phyloP scores from a whole-genome alignment of 805 yeast genomes.

The Soucietia sequanensis region DNA sequence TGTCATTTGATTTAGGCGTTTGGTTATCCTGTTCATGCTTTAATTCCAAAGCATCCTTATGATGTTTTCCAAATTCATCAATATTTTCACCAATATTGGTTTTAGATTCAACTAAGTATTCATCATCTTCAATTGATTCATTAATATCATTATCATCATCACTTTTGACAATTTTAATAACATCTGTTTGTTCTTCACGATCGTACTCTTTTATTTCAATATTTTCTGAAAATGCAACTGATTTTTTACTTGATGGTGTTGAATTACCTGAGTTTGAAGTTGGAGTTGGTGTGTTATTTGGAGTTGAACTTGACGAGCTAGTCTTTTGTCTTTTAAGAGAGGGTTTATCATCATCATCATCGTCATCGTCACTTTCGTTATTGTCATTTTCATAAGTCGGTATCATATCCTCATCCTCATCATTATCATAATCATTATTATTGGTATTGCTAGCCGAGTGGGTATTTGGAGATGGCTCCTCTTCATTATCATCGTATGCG shows the following conservation, averaged over 20 bases:
- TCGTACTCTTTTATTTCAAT: conserved; percentile 42
- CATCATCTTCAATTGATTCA: conserved; percentile 13
- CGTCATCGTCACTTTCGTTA: conserved; percentile 18
- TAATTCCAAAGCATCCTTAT: conserved; percentile 32
- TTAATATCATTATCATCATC: conserved; percentile 17
- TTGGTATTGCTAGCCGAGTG: neutral
- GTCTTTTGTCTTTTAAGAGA: conserved; percentile 12
- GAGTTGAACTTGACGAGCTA: neutral
- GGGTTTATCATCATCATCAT: conserved; percentile 16
- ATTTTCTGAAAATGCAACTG: conserved; percentile 42
- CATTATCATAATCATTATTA: conserved; percentile 14
- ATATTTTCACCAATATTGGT: conserved; percentile 2
- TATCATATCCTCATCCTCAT: conserved; percentile 20
- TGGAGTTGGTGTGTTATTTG: conserved; percentile 2
- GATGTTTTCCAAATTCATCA: conserved; percentile 21
- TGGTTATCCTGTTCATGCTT: conserved; percentile 22
- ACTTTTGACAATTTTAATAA: conserved; percentile 20
- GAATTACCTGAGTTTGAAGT: conserved; percentile 14
- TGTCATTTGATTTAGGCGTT: neutral
- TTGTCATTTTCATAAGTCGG: conserved; percentile 22
- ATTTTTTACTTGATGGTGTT: conserved; percentile 26
- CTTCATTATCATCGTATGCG: conserved; percentile 3
- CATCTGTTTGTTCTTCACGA: conserved; percentile 31
- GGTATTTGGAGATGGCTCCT: conserved; percentile 13
- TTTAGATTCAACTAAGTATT: conserved; percentile 10